A percentile compares a stretch with the other conserved stretches of the same genome.
Evolutionary conservation across 2,329 filamentous ascomycete species (phyloP).

Genomic region (Epichloe glyceriae): DNA sequence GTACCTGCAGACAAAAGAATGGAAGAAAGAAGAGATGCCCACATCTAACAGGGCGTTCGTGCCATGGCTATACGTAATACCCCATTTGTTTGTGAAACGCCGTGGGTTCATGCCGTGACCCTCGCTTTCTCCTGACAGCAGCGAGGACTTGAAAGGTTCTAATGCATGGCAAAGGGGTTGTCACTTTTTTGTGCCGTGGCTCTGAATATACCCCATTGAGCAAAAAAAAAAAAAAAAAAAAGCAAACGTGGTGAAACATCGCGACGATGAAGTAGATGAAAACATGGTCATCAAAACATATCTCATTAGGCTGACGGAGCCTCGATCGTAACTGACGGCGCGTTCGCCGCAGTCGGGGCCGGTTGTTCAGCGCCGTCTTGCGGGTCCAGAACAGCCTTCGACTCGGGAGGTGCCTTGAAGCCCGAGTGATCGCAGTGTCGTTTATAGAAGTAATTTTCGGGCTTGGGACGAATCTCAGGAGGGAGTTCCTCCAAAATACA

Average conservation of each 20-base stretch:
- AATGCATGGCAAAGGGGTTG: neutral
- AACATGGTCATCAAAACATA: neutral
- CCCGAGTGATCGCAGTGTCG: slow-evolving; percentile 79
- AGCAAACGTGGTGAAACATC: neutral
- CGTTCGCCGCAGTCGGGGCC: slow-evolving; percentile 9
- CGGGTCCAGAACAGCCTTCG: slow-evolving; percentile 44
- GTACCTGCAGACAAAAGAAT: neutral
- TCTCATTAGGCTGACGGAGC: slow-evolving; percentile 9
- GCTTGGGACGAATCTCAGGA: slow-evolving; percentile 57
- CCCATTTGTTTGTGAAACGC: neutral
- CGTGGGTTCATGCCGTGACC: neutral
- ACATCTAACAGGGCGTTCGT: neutral
- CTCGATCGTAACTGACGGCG: slow-evolving; percentile 14
- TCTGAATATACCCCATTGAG: neutral
- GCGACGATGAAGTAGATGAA: neutral
- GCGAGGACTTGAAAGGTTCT: neutral
- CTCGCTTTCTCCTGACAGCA: neutral
- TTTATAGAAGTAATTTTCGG: slow-evolving; percentile 71
- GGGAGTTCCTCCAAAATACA: slow-evolving; percentile 64
- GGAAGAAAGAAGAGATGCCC: neutral
- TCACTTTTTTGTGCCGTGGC: neutral
- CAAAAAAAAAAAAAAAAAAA: neutral
- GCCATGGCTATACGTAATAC: too few relatives aligned
- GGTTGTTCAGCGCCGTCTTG: slow-evolving; percentile 33
- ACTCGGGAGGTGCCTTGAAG: slow-evolving; percentile 53